phyloP scores from a whole-genome alignment of 2,329 filamentous ascomycete species.

The Plenodomus lindquistii region DNA sequence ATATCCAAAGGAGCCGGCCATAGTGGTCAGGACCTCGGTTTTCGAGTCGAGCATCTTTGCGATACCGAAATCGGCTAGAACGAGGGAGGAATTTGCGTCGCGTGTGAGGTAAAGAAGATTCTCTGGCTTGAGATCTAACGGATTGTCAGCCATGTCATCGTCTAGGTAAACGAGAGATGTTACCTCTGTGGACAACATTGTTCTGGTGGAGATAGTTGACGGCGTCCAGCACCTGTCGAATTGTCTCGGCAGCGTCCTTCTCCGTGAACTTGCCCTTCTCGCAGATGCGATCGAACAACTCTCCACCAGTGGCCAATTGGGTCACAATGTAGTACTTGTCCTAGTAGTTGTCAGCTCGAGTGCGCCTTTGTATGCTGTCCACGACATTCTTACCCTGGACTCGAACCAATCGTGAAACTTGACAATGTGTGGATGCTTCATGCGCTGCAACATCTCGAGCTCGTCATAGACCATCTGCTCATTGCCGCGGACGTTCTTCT shows the following conservation, averaged over 20 bases:
- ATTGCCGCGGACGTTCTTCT: constrained; percentile 98
- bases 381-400: constrained; percentile 70
- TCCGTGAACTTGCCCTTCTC: constrained; percentile 98
- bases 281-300: constrained; percentile 97
- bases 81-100: constrained; percentile 77
- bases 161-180: constrained; percentile 9
- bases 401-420: constrained; percentile 99
- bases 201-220: constrained; percentile 94
- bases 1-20: constrained; percentile 98
- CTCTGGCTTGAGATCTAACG: constrained; percentile 90
- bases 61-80: constrained; percentile 97
- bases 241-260: constrained; percentile 95
- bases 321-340: constrained; percentile 99
- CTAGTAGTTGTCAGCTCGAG: constrained; percentile 53
- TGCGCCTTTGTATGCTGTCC: background rate
- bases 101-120: constrained; percentile 92
- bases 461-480: constrained; percentile 99
- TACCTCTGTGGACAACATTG: constrained; percentile 94
- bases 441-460: constrained; percentile 85
- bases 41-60: constrained; percentile 95
- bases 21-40: constrained; percentile 90
- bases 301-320: constrained; percentile 90
- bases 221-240: constrained; percentile 88
- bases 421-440: constrained; percentile 95
- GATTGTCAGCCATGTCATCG: constrained; percentile 20